Evolutionary conservation across 208 protist genomes (phyloP).

Genomic region (Crithidia expoeki): DNA sequence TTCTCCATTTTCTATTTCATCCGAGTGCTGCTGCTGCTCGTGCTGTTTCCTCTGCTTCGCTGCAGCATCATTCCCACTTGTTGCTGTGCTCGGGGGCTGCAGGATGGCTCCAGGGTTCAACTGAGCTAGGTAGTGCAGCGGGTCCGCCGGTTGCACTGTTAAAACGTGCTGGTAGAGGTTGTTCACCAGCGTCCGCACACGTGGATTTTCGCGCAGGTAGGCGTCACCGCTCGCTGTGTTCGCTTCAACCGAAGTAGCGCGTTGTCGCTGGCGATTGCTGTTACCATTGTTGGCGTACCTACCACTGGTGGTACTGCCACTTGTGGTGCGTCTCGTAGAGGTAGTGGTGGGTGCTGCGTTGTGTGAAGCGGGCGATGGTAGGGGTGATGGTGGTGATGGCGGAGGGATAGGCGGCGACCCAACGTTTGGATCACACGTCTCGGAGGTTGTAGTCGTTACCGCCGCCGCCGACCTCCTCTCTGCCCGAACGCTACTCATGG

Average conservation of each 20-base stretch:
- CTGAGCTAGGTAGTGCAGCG: constrained; percentile 31
- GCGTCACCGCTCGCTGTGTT: background rate
- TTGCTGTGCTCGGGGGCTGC: background rate
- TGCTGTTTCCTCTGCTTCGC: background rate
- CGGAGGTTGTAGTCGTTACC: background rate
- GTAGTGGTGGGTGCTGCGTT: background rate
- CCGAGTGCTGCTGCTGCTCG: background rate
- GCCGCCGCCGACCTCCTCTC: background rate
- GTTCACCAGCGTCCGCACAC: constrained; percentile 46
- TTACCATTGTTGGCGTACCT: background rate
- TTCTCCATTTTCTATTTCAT: background rate
- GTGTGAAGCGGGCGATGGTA: background rate
- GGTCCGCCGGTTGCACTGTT: constrained; percentile 50
- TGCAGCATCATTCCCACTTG: background rate
- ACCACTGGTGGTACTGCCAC: background rate
- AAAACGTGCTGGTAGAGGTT: constrained; percentile 55
- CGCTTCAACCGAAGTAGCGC: constrained; percentile 1
- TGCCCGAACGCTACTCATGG: background rate
- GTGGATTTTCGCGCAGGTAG: constrained; percentile 31
- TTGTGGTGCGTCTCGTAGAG: constrained; percentile 16
- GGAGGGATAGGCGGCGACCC: constrained; percentile 3
- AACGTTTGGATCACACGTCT: background rate
- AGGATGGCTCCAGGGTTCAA: background rate
- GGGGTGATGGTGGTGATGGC: background rate
- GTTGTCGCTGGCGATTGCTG: background rate